Conservation (phyloP, 176 grass and related monocot genomes). For the Saccharum officinarum region DNA sequence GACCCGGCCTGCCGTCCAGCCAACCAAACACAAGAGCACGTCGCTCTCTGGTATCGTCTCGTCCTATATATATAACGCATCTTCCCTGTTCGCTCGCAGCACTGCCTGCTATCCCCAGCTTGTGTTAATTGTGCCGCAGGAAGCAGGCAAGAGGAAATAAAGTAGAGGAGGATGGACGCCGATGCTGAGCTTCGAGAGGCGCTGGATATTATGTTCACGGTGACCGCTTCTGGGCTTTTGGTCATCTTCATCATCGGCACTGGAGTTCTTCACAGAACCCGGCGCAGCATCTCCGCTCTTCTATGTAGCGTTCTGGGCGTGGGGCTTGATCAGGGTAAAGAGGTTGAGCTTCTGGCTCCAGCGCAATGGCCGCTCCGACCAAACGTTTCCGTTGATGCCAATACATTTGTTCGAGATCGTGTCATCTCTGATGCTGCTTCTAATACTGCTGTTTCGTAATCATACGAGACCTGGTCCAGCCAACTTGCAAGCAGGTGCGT, state of each 20-base stretch:
- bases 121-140: neutral
- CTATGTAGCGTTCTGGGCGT: neutral
- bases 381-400: neutral
- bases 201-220: neutral
- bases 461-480: too few species aligned
- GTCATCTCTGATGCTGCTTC: neutral
- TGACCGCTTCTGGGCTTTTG: neutral
- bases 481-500: neutral
- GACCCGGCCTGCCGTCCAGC: neutral
- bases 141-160: neutral
- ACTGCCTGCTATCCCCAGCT: too few species aligned
- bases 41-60: neutral
- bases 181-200: neutral
- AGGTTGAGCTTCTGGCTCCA: neutral
- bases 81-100: too few species aligned
- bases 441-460: neutral
- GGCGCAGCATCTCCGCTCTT: neutral
- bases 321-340: constrained; percentile 12
- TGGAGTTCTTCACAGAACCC: neutral
- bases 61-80: too few species aligned
- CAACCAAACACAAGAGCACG: neutral
- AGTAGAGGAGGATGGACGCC: neutral
- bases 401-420: neutral
- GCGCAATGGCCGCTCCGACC: neutral
- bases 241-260: neutral